These are phyloP conservation scores for Phlyctochytrium planicorne DNA, from an alignment of 192 early-diverging fungal species.

Conservation along the genomic window DNA sequence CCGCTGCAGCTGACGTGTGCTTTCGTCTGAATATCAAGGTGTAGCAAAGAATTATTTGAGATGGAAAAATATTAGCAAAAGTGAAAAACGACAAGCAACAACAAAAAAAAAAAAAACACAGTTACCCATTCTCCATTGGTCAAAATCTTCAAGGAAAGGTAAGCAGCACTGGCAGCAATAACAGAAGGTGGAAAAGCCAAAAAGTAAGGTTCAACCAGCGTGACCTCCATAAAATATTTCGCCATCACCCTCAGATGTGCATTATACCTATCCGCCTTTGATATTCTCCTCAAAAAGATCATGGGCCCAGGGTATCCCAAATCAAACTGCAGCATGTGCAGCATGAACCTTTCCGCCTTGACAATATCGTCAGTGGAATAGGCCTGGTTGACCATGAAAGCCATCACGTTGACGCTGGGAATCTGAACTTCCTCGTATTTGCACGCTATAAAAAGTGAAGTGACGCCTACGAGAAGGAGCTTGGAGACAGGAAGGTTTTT, in stretches of 20 bases:
- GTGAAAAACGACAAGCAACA: no score
- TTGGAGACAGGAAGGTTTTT: conserved; percentile 67
- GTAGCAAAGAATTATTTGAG: no score
- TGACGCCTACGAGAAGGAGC: conserved; percentile 85
- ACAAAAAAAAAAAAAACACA: no score
- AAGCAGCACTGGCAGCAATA: conserved; percentile 23
- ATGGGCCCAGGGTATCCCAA: conserved; percentile 80
- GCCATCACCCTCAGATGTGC: conserved; percentile 12
- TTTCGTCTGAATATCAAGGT: no score
- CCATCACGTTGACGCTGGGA: conserved; percentile 74
- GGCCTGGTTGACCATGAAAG: conserved; percentile 66
- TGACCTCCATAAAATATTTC: conserved; percentile 33
- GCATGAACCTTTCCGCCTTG: conserved; percentile 81
- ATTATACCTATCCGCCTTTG: conserved; percentile 56
- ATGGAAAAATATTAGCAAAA: no score
- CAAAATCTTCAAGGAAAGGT: conserved; percentile 26
- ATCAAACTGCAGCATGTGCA: conserved; percentile 72
- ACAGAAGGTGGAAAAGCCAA: conserved; percentile 22
- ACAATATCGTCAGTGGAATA: conserved; percentile 71
- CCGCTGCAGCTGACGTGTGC: no score
- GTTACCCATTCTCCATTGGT: no score
- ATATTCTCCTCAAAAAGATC: conserved; percentile 75
- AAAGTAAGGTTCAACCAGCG: conserved; percentile 29
- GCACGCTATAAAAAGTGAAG: conserved; percentile 74
- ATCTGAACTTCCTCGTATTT: conserved; percentile 88